phyloP scores from a whole-genome alignment of 768 basidiomycete genomes.

The Leccinum disarticulatum region DNA sequence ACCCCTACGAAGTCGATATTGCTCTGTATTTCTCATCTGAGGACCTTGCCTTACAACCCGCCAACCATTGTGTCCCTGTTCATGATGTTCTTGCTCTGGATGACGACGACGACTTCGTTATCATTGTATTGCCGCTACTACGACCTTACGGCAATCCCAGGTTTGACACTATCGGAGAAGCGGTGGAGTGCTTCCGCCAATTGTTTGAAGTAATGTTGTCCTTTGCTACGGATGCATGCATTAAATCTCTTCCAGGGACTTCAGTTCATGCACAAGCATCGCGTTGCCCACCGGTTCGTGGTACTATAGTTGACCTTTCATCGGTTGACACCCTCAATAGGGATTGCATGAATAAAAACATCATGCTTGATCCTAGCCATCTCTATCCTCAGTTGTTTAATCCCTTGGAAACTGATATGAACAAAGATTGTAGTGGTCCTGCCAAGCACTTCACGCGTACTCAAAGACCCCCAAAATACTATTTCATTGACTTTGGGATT shows the following conservation, averaged over 20 bases:
- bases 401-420: not conserved
- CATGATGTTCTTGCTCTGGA: slow-evolving; percentile 17
- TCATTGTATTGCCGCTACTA: slow-evolving; percentile 34
- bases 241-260: not conserved
- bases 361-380: not conserved
- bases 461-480: not conserved
- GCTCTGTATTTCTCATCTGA: slow-evolving; percentile 18
- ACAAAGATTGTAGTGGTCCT: not conserved
- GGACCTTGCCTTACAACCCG: slow-evolving; percentile 3
- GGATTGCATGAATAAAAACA: not conserved
- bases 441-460: not conserved
- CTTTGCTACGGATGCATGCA: no score
- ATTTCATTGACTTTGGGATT: not conserved
- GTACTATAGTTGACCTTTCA: no score
- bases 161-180: slow-evolving; percentile 16
- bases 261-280: not conserved
- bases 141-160: slow-evolving; percentile 16
- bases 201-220: not conserved
- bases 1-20: slow-evolving; percentile 28
- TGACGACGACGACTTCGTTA: slow-evolving; percentile 4
- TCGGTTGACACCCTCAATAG: not conserved
- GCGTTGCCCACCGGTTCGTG: not conserved
- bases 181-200: not conserved
- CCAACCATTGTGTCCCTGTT: slow-evolving; percentile 30
- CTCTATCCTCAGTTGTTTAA: not conserved